These are phyloP conservation scores for Aspergillus sp. DNA, from an alignment of 2,329 filamentous ascomycete genomes.

Conservation along the genomic window DNA sequence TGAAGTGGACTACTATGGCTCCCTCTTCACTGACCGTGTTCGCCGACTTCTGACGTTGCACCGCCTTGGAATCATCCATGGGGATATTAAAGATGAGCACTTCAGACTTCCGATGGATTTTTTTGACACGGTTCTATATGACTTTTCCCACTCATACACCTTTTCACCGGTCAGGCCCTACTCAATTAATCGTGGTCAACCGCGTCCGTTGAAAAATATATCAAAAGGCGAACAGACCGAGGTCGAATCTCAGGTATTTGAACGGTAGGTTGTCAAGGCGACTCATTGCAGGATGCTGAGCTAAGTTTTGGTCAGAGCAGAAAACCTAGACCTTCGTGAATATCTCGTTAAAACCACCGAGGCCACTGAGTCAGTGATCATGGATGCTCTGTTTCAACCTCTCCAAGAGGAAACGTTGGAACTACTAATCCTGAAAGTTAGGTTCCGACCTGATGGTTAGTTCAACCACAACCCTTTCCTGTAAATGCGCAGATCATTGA, in stretches of 20 bases:
- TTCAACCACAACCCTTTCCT: neutral
- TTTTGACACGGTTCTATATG: constrained; percentile 17
- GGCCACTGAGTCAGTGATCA: neutral
- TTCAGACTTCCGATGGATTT: constrained; percentile 19
- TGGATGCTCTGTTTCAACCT: constrained; percentile 7
- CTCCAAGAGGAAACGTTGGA: constrained; percentile 3
- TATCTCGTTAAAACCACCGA: constrained; percentile 1
- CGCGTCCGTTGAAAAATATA: constrained; percentile 4
- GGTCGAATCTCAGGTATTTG: constrained; percentile 2
- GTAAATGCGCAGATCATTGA: too few species aligned
- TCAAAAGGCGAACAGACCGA: neutral
- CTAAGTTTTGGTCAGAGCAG: constrained; percentile 2
- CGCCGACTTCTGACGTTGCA: constrained; percentile 15
- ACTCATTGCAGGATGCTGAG: constrained; percentile 1
- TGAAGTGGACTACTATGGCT: constrained; percentile 14
- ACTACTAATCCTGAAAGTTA: constrained; percentile 5
- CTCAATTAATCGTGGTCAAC: constrained; percentile 3
- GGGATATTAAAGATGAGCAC: constrained; percentile 18
- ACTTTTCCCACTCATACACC: constrained; percentile 9
- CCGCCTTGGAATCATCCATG: constrained; percentile 14
- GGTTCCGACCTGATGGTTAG: constrained; percentile 6
- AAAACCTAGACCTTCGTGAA: constrained; percentile 5
- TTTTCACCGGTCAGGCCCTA: constrained; percentile 7
- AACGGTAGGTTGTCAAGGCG: neutral
- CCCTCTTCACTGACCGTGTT: constrained; percentile 10